Base-by-base conservation (phyloP, 176 grass and related monocot genomes). In the Tillandsia fasciculata region DNA sequence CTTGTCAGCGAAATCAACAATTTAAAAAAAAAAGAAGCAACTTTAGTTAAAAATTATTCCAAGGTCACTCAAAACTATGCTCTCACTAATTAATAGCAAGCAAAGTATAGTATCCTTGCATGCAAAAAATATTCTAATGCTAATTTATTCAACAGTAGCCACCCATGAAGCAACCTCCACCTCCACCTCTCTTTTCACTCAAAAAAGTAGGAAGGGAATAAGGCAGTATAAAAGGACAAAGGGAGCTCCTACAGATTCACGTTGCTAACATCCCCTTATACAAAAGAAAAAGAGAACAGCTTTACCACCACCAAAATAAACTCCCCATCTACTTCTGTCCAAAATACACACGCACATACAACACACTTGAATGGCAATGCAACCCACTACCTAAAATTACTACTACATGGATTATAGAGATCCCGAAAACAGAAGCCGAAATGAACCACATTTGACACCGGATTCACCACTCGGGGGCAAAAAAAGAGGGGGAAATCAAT, bases 121-220 rank as follows among this genome's bases (percentile, higher is more conserved):
- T 70, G 18, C 4, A 53, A 50, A 6, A 48, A 70, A 2, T 18
- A 51, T 52, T 14, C n/a, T 8, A 59, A 7, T 20, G 12, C n/a
- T 17, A 59, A 59, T 22, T 59, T 18, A 42, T 42, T 42, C 33
- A 42, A 42, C 33, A 42, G 5, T 67, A 23, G 17, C 12, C 64
- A 64, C 47, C 47, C 26, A 67, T 33, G 47, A 67, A 67, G 47
- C 17, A 23, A 67, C 11, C 64, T 33, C 2, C 26, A 67, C 64
- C 11, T 28, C 64, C 64, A 67, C 64, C 64, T 64, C 57, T 64
- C 57, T 64, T n/a, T 64, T 23, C 57, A 67, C 64, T 28, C 12
- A 67, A 67, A 67, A 67, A 67, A 22, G n/a, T 67, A 67, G 47
- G 47, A 23, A 12, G 17, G 64, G 12, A 67, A 11, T n/a, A 17